phyloP scores from a whole-genome alignment of 495 filamentous ascomycete species.

The Penicillium salamii region DNA sequence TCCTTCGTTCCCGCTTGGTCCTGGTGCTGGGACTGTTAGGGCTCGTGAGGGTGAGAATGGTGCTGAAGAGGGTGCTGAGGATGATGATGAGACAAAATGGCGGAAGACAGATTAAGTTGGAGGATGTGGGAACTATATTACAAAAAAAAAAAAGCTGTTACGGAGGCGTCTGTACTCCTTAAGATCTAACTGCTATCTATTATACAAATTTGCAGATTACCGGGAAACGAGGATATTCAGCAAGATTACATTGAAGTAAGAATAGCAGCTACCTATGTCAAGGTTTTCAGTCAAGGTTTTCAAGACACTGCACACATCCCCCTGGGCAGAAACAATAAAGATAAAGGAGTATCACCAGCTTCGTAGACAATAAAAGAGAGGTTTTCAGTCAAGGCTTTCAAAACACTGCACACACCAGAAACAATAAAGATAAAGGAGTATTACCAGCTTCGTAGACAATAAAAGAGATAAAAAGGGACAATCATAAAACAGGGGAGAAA shows the following conservation, averaged over 20 bases:
- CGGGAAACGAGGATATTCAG: background rate
- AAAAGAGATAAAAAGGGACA: constrained; percentile 9
- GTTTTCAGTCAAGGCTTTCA: constrained; percentile 19
- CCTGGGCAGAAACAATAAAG: too few species aligned
- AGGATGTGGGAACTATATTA: too few species aligned
- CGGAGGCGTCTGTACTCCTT: background rate
- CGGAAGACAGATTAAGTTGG: constrained; percentile 51
- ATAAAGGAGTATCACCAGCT: too few species aligned
- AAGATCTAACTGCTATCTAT: background rate
- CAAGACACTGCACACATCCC: constrained; percentile 7
- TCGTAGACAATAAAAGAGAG: too few species aligned
- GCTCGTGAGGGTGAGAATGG: constrained; percentile 40
- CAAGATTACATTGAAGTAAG: constrained; percentile 4
- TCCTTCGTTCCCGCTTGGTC: constrained; percentile 44
- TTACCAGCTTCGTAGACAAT: too few species aligned
- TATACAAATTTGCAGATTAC: background rate
- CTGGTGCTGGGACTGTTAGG: constrained; percentile 57
- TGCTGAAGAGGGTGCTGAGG: constrained; percentile 29
- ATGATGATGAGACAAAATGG: constrained; percentile 58
- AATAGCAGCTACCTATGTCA: constrained; percentile 21
- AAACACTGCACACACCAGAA: too few species aligned
- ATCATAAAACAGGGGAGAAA: constrained; percentile 10
- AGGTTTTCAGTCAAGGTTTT: constrained; percentile 23
- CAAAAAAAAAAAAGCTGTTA: background rate
- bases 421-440: too few species aligned